Evolutionary conservation across 495 filamentous ascomycete genomes (phyloP), one percentile per base, ranked within the genome.

Genomic region (Thozetella sp.): DNA sequence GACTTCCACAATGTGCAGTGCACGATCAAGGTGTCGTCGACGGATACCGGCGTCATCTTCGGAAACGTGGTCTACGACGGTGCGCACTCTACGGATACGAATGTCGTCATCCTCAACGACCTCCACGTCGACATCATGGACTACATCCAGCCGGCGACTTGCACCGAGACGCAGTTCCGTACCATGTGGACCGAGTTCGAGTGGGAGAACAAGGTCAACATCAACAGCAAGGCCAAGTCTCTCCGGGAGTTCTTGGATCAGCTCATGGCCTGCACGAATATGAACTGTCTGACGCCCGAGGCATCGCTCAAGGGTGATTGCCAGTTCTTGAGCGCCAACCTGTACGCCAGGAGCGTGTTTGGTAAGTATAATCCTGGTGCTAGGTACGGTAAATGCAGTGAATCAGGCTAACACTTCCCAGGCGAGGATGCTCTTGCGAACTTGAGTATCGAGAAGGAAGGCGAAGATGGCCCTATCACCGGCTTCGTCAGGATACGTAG

Each of bases 181-280:
- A 96, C 93, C 22, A 99, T 99, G 96, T 99, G 96, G 96, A 98
- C 96, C 27, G 96, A 99, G 68, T 99, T 99, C 62, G 96, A 99
- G 75, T 99, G 96, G 96, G 96, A 99, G 82, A 99, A 99, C 81
- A 99, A 99, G 85, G 95, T 99, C 69, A 98, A 98, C 78, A 98
- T 98, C 78, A 97, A 96, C 74, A 93, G 90, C 63, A 97, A 97
- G 80, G 93, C 92, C 63, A 96, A 96, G 83, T 89, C 80, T 25
- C 81, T 99, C 55, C 86, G 96, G 51, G 93, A 96, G 11, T 99
- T 98, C 85, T 79, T 99, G 57, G 88, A 92, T 65, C 90, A 96
- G 69, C 81, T 99, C 64, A 97, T 97, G 96, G 91, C 93, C 48
- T 93, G 88, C 71, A 99, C 96, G 51, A 98, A 98, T 71, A 99